Evolutionary conservation across 495 filamentous ascomycete species (phyloP), one percentile per base, ranked within the genome.

Genomic region (Hyaloscypha bicolor): DNA sequence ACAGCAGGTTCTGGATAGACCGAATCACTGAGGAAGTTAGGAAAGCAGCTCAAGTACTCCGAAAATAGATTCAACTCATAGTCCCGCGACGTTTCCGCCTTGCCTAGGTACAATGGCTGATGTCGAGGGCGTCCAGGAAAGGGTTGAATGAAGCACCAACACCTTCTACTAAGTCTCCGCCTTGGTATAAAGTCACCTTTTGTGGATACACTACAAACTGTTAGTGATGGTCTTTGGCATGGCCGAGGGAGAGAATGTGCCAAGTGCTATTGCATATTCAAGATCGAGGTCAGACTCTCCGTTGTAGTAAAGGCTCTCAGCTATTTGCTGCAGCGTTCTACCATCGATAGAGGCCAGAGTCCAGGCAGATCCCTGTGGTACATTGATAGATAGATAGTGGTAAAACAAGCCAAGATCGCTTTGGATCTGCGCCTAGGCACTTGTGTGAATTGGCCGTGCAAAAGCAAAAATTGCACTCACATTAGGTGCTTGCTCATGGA

Each of bases 281-380:
- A 66, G 35, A 60, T 66, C 64, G 31, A 66, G 21, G 33, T 60
- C 42, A 12, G 64, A 32, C 30, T 66, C 68, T 5, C 32, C 37
- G 29, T 66, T 62, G 29, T 66, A 1, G 21, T 61, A 30, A 25
- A 51, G 51, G 30, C 33, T 57, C 39, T 60, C 33, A 37, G 33
- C 33, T 8, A n/a, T 35, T 30, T 29, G 35, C 16, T 62, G 45
- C 22, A 52, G 30, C 21, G 35, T 37, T 9, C 32, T 59, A 12
- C 63, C 68, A 55, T 67, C 65, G 39, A 67, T 67, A 29, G 45
- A 55, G 19, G 66, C 53, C 4, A 70, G 45, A n/a, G 63, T 70
- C 21, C n/a, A n/a, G 64, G 68, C 5, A 6, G 59, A 45, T 9
- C 14, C 35, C 22, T 53, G 64, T 35, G 56, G 29, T 9, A 58